These are phyloP conservation scores for Blumeria hordei DNA, from an alignment of 2,329 filamentous ascomycete species.

Conservation along the genomic window DNA sequence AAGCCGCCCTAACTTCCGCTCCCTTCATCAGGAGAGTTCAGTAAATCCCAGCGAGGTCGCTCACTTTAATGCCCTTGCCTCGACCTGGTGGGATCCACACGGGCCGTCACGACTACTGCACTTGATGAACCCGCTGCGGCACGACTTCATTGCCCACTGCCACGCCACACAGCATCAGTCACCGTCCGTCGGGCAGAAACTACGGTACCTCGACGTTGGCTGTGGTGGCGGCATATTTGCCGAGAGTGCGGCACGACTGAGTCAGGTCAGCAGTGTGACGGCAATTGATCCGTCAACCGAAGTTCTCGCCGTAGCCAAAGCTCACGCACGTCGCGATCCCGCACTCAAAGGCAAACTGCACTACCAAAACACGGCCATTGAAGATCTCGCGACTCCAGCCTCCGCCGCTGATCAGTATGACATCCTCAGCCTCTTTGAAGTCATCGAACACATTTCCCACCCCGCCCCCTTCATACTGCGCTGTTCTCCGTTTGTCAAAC, in stretches of 20 bases:
- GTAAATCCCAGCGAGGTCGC: conserved; percentile 77
- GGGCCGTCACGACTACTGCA: conserved; percentile 81
- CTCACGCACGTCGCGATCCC: conserved; percentile 55
- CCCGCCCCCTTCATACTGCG: conserved; percentile 50
- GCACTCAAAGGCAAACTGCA: conserved; percentile 34
- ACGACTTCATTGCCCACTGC: conserved; percentile 69
- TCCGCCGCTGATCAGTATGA: conserved; percentile 33
- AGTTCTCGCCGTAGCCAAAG: conserved; percentile 50
- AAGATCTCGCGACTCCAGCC: conserved; percentile 30
- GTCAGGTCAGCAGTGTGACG: conserved; percentile 36
- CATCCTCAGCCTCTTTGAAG: conserved; percentile 74
- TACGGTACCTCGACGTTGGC: conserved; percentile 64
- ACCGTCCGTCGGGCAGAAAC: conserved; percentile 11
- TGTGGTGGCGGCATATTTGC: conserved; percentile 95
- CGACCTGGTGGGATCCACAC: conserved; percentile 91
- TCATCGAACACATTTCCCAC: conserved; percentile 72
- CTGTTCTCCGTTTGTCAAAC: conserved; percentile 53
- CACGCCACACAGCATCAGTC: conserved; percentile 26
- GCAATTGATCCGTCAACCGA: conserved; percentile 57
- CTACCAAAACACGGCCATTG: conserved; percentile 58
- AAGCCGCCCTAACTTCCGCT: too few relatives aligned
- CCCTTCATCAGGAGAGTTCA: conserved; percentile 23
- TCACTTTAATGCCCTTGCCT: conserved; percentile 84
- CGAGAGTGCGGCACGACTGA: conserved; percentile 53
- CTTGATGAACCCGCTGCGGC: conserved; percentile 91